phyloP scores from a whole-genome alignment of 2,329 filamentous ascomycete species.

The Tolypocladium ophioglossoides region DNA sequence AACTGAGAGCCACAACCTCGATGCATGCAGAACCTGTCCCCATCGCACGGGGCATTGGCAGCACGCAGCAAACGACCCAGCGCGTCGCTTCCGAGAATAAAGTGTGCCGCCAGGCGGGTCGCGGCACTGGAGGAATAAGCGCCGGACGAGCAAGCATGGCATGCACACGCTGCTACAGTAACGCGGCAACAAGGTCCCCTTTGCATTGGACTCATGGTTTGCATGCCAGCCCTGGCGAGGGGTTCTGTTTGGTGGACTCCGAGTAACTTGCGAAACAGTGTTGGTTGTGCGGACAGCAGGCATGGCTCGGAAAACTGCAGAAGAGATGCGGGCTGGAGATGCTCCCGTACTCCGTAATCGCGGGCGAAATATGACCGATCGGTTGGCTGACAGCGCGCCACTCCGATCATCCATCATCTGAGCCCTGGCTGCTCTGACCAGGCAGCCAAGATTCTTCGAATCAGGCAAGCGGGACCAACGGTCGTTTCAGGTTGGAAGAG shows the following conservation, averaged over 20 bases:
- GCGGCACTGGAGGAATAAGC: constrained; percentile 3
- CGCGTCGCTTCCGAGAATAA: not conserved
- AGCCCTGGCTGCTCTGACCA: not conserved
- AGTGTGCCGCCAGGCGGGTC: too few relatives aligned
- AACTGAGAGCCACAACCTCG: not conserved
- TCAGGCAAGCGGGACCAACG: not conserved
- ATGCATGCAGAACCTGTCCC: not conserved
- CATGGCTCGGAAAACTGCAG: not conserved
- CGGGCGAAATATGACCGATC: not conserved
- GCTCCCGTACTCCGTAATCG: not conserved
- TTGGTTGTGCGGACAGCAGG: not conserved
- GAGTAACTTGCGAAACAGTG: not conserved
- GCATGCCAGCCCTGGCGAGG: not conserved
- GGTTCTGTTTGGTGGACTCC: not conserved
- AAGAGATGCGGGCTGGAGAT: not conserved
- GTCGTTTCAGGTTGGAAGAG: not conserved
- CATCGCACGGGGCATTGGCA: not conserved
- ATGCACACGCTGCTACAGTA: not conserved
- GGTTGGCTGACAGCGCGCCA: not conserved
- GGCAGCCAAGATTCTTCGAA: not conserved
- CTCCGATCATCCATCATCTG: not conserved
- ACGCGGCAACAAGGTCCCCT: not conserved
- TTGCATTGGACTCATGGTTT: not conserved
- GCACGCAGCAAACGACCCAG: not conserved
- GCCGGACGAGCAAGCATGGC: not conserved